Evolutionary conservation across 108 stramenopile genomes (phyloP).

Genomic region (Skeletonema potamos): DNA sequence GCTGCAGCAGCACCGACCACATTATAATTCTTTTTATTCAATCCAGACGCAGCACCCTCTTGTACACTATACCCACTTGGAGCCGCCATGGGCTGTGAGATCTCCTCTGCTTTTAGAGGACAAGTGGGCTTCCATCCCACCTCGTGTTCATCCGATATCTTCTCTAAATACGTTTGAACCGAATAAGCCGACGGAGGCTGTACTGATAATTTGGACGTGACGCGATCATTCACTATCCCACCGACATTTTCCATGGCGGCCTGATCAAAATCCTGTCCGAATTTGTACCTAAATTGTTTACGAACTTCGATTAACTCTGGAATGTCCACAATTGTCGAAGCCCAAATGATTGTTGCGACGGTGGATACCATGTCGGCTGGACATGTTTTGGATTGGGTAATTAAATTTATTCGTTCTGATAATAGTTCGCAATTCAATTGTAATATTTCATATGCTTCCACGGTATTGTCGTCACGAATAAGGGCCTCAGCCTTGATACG

Average conservation of each 20-base stretch:
- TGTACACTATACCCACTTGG: conserved; percentile 74
- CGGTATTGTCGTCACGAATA: conserved; percentile 84
- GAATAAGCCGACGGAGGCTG: conserved; percentile 84
- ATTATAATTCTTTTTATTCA: conserved; percentile 30
- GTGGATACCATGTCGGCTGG: conserved; percentile 74
- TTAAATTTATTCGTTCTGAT: conserved; percentile 73
- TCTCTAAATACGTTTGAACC: conserved; percentile 87
- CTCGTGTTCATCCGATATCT: conserved; percentile 82
- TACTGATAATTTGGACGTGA: conserved; percentile 82
- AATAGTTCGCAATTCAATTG: conserved; percentile 81
- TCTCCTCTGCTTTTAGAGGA: conserved; percentile 46
- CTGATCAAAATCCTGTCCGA: conserved; percentile 83
- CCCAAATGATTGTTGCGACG: conserved; percentile 83
- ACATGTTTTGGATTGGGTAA: conserved; percentile 65
- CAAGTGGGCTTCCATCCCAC: conserved; percentile 81
- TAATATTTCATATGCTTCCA: conserved; percentile 90
- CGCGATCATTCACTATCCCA: conserved; percentile 86
- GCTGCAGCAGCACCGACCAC: not conserved
- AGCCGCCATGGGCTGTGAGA: conserved; percentile 78
- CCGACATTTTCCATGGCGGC: conserved; percentile 70
- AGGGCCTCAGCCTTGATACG: conserved; percentile 87
- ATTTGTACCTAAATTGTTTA: conserved; percentile 85
- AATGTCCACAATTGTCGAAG: conserved; percentile 73
- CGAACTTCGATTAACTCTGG: conserved; percentile 73
- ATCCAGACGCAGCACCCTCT: conserved; percentile 60